phyloP scores from a whole-genome alignment of 768 basidiomycete species.

The Mycena epipterygia region DNA sequence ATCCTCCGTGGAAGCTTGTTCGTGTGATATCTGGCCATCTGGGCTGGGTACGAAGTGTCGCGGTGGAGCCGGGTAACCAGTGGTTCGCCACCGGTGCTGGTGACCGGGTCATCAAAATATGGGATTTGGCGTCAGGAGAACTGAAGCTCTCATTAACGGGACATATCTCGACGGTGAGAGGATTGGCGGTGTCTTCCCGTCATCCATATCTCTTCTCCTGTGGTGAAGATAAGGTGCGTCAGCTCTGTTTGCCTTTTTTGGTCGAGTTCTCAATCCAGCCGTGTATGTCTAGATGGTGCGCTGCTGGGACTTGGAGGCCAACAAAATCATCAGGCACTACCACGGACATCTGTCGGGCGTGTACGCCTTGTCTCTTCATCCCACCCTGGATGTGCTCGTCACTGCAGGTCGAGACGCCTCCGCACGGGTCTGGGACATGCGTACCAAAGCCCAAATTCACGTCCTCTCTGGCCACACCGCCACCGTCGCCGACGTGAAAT shows the following conservation, averaged over 20 bases:
- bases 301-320: slow-evolving; percentile 99
- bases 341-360: slow-evolving; percentile 99
- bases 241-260: not conserved
- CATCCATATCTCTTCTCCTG: slow-evolving; percentile 99
- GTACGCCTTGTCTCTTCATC: slow-evolving; percentile 93
- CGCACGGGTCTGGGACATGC: slow-evolving; percentile 99
- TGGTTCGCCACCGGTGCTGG: slow-evolving; percentile 99
- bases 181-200: slow-evolving; percentile 90
- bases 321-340: slow-evolving; percentile 99
- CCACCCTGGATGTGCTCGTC: slow-evolving; percentile 95
- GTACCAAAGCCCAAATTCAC: slow-evolving; percentile 96
- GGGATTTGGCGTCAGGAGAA: slow-evolving; percentile 98
- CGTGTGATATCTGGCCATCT: slow-evolving; percentile 98
- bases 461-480: slow-evolving; percentile 94
- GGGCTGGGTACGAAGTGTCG: slow-evolving; percentile 97
- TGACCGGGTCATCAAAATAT: slow-evolving; percentile 98
- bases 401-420: slow-evolving; percentile 97
- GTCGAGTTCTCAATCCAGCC: slow-evolving; percentile 4
- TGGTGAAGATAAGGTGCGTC: slow-evolving; percentile 93
- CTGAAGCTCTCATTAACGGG: slow-evolving; percentile 96
- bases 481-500: slow-evolving; percentile 96
- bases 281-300: slow-evolving; percentile 99
- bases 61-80: slow-evolving; percentile 97
- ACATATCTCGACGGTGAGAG: slow-evolving; percentile 97
- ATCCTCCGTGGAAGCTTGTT: slow-evolving; percentile 95